phyloP scores from a whole-genome alignment of 176 grass and related monocot genomes.

The Calamus simplicifolius region DNA sequence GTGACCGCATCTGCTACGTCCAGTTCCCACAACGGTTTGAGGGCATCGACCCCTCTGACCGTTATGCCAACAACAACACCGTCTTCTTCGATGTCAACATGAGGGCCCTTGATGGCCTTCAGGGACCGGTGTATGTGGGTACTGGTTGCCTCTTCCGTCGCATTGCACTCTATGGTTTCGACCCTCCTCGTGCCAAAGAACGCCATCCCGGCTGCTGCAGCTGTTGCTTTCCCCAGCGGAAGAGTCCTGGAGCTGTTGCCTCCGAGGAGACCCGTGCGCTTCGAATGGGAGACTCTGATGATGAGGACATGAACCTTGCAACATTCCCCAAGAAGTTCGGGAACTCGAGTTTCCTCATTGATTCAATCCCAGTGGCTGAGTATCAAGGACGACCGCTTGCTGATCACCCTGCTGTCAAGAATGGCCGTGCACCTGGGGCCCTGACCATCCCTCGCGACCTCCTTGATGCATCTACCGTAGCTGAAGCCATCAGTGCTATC shows the following conservation, averaged over 20 bases:
- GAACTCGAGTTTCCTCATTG: slow-evolving; percentile 72
- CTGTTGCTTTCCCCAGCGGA: slow-evolving; percentile 76
- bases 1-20: slow-evolving; percentile 87
- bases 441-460: slow-evolving; percentile 80
- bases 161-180: slow-evolving; percentile 83
- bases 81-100: slow-evolving; percentile 99
- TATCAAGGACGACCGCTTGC: slow-evolving; percentile 93
- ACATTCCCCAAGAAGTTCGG: slow-evolving; percentile 94
- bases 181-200: slow-evolving; percentile 84
- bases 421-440: slow-evolving; percentile 69
- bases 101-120: slow-evolving; percentile 76
- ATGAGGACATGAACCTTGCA: slow-evolving; percentile 90
- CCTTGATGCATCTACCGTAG: slow-evolving; percentile 89
- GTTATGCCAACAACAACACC: slow-evolving; percentile 96
- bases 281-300: slow-evolving; percentile 71
- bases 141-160: slow-evolving; percentile 94
- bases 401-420: slow-evolving; percentile 89
- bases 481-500: slow-evolving; percentile 85
- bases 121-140: slow-evolving; percentile 90
- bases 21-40: slow-evolving; percentile 97
- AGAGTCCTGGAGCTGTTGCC: slow-evolving; percentile 18
- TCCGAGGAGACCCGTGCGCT: slow-evolving; percentile 69
- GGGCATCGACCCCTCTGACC: slow-evolving; percentile 95
- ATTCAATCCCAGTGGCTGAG: slow-evolving; percentile 92
- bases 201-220: slow-evolving; percentile 61